Evolutionary conservation across 2,329 filamentous ascomycete species (phyloP).

Genomic region (Trichoderma harzianum): DNA sequence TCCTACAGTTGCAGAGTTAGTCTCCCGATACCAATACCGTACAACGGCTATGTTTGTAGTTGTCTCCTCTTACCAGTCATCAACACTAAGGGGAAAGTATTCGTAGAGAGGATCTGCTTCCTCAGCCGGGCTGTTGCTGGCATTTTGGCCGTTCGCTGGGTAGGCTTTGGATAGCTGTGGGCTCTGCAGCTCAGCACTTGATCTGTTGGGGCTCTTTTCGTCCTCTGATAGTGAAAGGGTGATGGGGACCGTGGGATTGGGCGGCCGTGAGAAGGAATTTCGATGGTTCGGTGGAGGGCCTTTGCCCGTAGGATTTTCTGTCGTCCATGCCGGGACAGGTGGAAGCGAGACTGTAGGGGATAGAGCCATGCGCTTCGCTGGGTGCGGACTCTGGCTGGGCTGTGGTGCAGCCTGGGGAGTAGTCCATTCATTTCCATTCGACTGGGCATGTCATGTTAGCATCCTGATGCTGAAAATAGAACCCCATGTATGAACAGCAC

Average conservation of each 20-base stretch:
- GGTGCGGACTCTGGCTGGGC: constrained; percentile 41
- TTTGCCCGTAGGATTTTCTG: constrained; percentile 31
- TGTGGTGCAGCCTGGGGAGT: constrained; percentile 38
- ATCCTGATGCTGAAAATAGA: background rate
- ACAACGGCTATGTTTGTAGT: background rate
- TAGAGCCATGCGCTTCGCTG: constrained; percentile 51
- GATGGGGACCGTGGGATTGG: constrained; percentile 39
- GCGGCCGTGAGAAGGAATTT: constrained; percentile 24
- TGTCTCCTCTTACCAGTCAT: constrained; percentile 65
- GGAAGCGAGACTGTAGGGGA: constrained; percentile 51
- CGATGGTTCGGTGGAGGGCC: constrained; percentile 20
- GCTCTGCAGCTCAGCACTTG: constrained; percentile 49
- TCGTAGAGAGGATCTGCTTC: constrained; percentile 85
- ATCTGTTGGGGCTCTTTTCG: constrained; percentile 54
- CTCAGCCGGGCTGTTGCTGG: constrained; percentile 63
- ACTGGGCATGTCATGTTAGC: constrained; percentile 24
- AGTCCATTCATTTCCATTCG: constrained; percentile 45
- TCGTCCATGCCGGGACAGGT: constrained; percentile 51
- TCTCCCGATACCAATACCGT: background rate
- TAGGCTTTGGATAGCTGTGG: constrained; percentile 45
- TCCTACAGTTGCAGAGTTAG: constrained; percentile 43
- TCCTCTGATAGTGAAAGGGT: constrained; percentile 59
- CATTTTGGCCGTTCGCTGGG: constrained; percentile 33
- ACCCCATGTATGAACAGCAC: background rate
- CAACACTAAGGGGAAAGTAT: constrained; percentile 86